Conservation (phyloP, 148 eudicot species). For the Rhododendron simsii region DNA sequence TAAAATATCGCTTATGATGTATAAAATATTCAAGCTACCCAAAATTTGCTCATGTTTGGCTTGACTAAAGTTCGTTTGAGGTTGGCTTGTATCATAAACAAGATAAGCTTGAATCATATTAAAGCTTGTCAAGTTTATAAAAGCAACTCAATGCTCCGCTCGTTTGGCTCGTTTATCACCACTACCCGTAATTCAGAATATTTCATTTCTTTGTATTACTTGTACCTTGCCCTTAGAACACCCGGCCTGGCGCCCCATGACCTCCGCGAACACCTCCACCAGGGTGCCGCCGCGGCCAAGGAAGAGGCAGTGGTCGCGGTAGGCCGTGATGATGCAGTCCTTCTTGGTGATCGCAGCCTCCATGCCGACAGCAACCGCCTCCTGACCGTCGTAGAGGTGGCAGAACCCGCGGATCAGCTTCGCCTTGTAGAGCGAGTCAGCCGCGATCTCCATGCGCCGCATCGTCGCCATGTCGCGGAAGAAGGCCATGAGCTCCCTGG, state of each 20-base stretch:
- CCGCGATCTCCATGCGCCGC: constrained; percentile 97
- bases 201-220: background rate
- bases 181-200: background rate
- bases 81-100: too few relatives aligned
- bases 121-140: too few relatives aligned
- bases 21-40: too few relatives aligned
- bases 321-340: constrained; percentile 77
- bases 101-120: too few relatives aligned
- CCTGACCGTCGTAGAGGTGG: constrained; percentile 94
- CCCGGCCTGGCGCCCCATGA: constrained; percentile 78
- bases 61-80: too few relatives aligned
- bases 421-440: constrained; percentile 89
- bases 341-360: constrained; percentile 75
- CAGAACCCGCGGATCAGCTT: constrained; percentile 90
- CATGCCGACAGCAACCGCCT: constrained; percentile 91
- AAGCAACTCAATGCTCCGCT: too few relatives aligned
- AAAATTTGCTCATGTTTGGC: too few relatives aligned
- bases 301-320: constrained; percentile 79
- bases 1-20: too few relatives aligned
- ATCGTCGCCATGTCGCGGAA: constrained; percentile 65
- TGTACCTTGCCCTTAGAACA: constrained; percentile 63
- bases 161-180: too few relatives aligned
- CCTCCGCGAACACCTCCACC: constrained; percentile 50
- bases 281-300: constrained; percentile 76
- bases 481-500: constrained; percentile 64